A percentile compares a stretch with the other conserved stretches of the same genome.
Evolutionary conservation across 768 basidiomycete genomes (phyloP).

Genomic region (Imleria badia): DNA sequence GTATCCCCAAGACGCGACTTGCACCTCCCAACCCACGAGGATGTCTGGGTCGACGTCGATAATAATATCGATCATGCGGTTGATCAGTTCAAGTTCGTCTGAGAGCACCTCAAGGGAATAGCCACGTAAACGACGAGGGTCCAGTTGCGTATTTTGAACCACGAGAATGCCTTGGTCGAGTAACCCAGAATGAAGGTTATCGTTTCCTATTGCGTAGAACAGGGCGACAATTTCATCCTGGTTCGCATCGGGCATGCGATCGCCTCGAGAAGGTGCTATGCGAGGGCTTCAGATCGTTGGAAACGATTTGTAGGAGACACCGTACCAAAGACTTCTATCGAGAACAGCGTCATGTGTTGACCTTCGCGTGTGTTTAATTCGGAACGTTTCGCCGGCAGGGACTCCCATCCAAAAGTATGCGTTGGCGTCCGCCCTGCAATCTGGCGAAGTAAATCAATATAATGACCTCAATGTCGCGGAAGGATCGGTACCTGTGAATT

Average conservation of each 20-base stretch:
- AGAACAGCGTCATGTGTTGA: conserved; percentile 75
- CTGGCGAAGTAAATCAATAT: conserved; percentile 31
- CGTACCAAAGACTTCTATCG: conserved; percentile 85
- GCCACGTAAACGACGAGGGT: conserved; percentile 43
- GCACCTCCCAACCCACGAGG: conserved; percentile 89
- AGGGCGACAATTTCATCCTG: conserved; percentile 56
- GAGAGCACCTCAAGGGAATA: conserved; percentile 52
- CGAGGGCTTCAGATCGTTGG: not conserved
- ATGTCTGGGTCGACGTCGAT: conserved; percentile 87
- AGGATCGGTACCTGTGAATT: conserved; percentile 54
- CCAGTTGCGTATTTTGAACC: conserved; percentile 41
- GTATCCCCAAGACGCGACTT: conserved; percentile 89
- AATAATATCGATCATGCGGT: conserved; percentile 71
- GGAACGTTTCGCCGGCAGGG: conserved; percentile 46
- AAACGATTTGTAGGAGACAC: not conserved
- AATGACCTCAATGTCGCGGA: not conserved
- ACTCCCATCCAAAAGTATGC: conserved; percentile 67
- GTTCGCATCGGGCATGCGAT: conserved; percentile 63
- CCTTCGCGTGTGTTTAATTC: conserved; percentile 50
- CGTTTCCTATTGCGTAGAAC: conserved; percentile 69
- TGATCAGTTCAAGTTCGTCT: conserved; percentile 79
- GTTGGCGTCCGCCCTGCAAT: conserved; percentile 76
- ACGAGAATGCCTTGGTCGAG: conserved; percentile 53
- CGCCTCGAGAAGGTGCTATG: conserved; percentile 58
- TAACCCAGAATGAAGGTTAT: conserved; percentile 28